phyloP scores from a whole-genome alignment of 176 grass and related monocot genomes.

The Eleusine indica region DNA sequence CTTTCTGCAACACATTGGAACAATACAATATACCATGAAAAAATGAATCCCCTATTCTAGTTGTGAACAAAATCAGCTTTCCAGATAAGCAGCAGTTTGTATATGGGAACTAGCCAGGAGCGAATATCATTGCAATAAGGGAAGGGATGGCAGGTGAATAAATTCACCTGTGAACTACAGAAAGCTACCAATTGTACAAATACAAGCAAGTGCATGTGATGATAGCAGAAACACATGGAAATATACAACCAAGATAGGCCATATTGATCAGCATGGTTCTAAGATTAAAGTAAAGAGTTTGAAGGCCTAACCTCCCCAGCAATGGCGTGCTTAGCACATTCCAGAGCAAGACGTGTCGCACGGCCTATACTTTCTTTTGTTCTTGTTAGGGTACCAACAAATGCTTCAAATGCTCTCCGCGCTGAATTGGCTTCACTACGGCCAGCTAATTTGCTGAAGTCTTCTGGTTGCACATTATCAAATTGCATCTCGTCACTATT shows the following conservation, averaged over 20 bases:
- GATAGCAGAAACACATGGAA: not conserved
- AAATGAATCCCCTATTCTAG: not conserved
- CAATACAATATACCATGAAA: constrained; percentile 6
- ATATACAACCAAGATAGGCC: constrained; percentile 31
- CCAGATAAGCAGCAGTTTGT: not conserved
- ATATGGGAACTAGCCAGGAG: constrained; percentile 3
- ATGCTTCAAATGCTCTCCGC: constrained; percentile 75
- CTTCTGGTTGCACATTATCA: constrained; percentile 47
- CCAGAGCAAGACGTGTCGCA: constrained; percentile 91
- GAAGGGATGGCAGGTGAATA: constrained; percentile 4
- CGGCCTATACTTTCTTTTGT: constrained; percentile 95
- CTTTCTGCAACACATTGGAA: not conserved
- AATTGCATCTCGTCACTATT: constrained; percentile 50
- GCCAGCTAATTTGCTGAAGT: constrained; percentile 46
- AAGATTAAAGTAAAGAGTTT: constrained; percentile 40
- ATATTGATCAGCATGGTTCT: not conserved
- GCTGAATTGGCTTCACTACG: constrained; percentile 68
- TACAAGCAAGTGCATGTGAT: constrained; percentile 22
- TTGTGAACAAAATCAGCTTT: constrained; percentile 1
- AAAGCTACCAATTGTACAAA: constrained; percentile 33
- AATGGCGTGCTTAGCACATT: constrained; percentile 93
- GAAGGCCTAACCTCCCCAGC: constrained; percentile 82
- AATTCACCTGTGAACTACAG: constrained; percentile 17
- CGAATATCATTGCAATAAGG: constrained; percentile 13
- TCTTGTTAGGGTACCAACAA: constrained; percentile 78